phyloP scores from a whole-genome alignment of 768 basidiomycete species.

The Macrolepiota fuliginosa region DNA sequence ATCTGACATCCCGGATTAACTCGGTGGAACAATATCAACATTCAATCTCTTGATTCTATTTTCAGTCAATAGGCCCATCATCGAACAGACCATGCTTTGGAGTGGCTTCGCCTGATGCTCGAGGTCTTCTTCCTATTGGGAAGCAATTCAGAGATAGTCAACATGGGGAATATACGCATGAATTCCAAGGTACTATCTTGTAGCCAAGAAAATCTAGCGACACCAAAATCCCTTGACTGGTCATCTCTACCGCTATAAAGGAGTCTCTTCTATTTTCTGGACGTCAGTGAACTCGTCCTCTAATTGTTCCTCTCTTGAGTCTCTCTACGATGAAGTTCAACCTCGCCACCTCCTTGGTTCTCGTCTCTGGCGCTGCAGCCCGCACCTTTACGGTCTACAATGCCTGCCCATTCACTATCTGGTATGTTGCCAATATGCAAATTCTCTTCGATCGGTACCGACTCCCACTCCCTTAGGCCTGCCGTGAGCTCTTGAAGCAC shows the following conservation, averaged over 20 bases:
- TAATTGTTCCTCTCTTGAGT: neutral
- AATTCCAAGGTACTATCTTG: neutral
- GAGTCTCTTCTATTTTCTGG: neutral
- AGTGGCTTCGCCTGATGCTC: neutral
- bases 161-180: neutral
- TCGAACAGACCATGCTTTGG: neutral
- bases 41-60: neutral
- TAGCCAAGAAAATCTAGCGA: neutral
- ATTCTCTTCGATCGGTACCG: neutral
- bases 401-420: slow-evolving; percentile 63
- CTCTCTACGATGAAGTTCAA: slow-evolving; percentile 11
- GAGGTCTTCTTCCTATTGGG: neutral
- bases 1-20: neutral
- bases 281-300: neutral
- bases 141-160: neutral
- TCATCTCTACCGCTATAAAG: neutral
- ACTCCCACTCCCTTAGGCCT: slow-evolving; percentile 25
- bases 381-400: slow-evolving; percentile 42
- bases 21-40: neutral
- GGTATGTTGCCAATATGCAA: slow-evolving; percentile 32
- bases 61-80: neutral
- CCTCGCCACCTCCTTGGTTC: slow-evolving; percentile 5
- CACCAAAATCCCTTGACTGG: neutral
- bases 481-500: slow-evolving; percentile 22
- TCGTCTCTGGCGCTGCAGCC: slow-evolving; percentile 11